A percentile compares a stretch with the other conserved stretches of the same genome.
Evolutionary conservation across 257 asterid genomes (phyloP).

Genomic region (Solanum pimpinellifolium): DNA sequence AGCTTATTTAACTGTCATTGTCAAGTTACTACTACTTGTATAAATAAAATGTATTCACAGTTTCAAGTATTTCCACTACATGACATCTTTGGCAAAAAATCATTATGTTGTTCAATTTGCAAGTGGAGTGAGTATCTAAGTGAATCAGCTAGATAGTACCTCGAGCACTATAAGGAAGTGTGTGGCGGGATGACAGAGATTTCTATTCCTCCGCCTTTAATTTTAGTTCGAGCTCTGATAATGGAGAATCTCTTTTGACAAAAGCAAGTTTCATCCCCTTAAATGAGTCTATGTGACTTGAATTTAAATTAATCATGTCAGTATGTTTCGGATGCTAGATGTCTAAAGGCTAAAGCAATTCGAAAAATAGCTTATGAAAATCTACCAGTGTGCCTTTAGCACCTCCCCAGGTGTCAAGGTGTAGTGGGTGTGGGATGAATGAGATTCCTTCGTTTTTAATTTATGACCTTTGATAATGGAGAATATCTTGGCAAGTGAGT

Average conservation of each 20-base stretch:
- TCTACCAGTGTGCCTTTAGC: not conserved
- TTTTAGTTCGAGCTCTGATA: not conserved
- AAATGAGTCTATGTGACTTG: too few relatives aligned
- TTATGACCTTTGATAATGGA: not conserved
- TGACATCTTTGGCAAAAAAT: not conserved
- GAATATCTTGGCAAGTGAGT: not conserved
- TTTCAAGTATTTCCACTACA: not conserved
- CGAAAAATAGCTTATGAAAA: not conserved
- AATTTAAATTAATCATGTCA: not conserved
- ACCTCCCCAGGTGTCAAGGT: too few relatives aligned
- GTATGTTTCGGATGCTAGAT: not conserved
- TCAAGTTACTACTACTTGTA: not conserved
- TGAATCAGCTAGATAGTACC: not conserved
- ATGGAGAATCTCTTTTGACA: not conserved
- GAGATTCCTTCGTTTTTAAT: not conserved
- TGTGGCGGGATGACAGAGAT: not conserved
- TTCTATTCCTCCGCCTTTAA: not conserved
- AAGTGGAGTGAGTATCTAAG: not conserved
- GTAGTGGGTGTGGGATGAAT: not conserved
- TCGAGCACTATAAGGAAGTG: not conserved
- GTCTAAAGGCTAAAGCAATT: not conserved
- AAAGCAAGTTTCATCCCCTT: not conserved
- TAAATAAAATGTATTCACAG: not conserved
- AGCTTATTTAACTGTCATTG: not conserved
- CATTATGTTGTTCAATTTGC: not conserved